Evolutionary conservation across 768 basidiomycete genomes (phyloP).

Genomic region (Ramaria rubella): DNA sequence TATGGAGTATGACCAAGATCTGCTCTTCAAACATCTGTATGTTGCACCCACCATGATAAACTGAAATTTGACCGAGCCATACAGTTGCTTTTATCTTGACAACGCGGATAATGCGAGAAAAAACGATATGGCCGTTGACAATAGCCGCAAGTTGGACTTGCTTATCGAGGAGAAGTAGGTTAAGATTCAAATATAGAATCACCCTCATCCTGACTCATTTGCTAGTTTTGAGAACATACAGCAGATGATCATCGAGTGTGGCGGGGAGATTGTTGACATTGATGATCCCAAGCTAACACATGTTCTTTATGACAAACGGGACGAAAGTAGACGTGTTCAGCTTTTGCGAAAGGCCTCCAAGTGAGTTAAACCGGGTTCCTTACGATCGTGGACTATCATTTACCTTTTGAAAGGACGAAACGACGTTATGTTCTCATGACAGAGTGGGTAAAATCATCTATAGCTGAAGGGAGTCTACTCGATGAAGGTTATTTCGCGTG

Average conservation of each 20-base stretch:
- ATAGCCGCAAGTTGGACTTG: constrained; percentile 22
- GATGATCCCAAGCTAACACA: constrained; percentile 81
- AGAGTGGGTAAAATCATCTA: constrained; percentile 69
- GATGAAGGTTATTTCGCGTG: constrained; percentile 49
- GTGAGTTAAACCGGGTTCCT: constrained; percentile 34
- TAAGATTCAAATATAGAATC: background rate
- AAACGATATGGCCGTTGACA: constrained; percentile 54
- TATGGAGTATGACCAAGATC: constrained; percentile 71
- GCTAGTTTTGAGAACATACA: constrained; percentile 50
- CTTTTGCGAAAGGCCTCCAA: constrained; percentile 65
- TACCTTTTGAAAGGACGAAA: constrained; percentile 53
- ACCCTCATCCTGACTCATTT: background rate
- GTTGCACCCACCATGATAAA: background rate
- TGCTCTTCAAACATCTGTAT: constrained; percentile 79
- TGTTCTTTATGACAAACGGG: constrained; percentile 76
- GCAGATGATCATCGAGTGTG: constrained; percentile 54
- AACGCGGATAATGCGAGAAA: constrained; percentile 62
- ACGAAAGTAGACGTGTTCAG: constrained; percentile 62
- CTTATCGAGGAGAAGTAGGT: constrained; percentile 50
- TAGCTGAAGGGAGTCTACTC: constrained; percentile 78
- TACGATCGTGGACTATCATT: constrained; percentile 12
- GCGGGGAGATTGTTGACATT: constrained; percentile 65
- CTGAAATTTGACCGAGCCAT: constrained; percentile 4
- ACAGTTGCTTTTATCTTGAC: constrained; percentile 86
- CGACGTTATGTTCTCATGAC: constrained; percentile 70